Evolutionary conservation across 2,329 filamentous ascomycete genomes (phyloP), one percentile per base, ranked within the genome.

Genomic region (Tolypocladium capitatum): DNA sequence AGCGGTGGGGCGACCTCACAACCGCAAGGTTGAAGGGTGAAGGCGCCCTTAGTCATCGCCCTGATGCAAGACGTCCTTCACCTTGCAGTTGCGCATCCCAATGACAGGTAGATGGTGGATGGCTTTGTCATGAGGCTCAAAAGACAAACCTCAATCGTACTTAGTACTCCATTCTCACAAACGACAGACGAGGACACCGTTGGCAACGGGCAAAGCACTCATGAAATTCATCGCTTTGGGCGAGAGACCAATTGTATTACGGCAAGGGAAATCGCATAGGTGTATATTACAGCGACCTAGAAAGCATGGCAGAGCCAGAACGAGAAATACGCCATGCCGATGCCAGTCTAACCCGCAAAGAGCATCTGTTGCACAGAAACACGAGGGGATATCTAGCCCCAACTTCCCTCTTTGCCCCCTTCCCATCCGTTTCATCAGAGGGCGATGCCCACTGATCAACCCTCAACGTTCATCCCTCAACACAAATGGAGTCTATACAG

Each of bases 261-360:
- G 62, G 55, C 62, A 67, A 66, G 62, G 68, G 70, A 72, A 75
- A 73, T 75, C 74, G 73, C 73, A 66, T 72, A 71, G 68, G 68
- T 72, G 66, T 75, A 76, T 77, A 77, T 77, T 79, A 79, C 75
- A 79, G 70, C 73, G 74, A 73, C 67, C 64, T 69, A 69, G 67
- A 68, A 67, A 64, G 66, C 66, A 65, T 62, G 66, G 66, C 68
- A 68, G 58, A 67, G 64, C 66, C 67, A 64, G 56, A 65, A 64
- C 59, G 56, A 64, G 61, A 61, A 68, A 64, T 65, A 69, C 67
- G 67, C 67, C 67, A 63, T 68, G 67, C 67, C 67, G 63, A 70
- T 68, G 67, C 68, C 69, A 68, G 64, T 71, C 69, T 70, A 70
- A 68, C 62, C 66, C 66, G 65, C 63, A 64, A 67, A 65, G 61